Evolutionary conservation across 129 eudicot genomes (phyloP).

Genomic region (Escallonia rubra): DNA sequence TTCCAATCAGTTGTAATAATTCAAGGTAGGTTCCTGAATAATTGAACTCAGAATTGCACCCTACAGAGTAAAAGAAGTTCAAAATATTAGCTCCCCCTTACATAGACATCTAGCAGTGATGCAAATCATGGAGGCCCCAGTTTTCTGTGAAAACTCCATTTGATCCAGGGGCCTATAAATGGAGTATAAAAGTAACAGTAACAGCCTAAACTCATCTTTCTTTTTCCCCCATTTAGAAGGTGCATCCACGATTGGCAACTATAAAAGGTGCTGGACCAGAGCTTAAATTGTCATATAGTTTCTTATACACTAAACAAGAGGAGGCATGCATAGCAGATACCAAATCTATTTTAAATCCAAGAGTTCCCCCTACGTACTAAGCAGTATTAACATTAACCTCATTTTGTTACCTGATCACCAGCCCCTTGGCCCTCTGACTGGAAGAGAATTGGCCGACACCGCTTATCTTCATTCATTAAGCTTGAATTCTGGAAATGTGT

Average conservation of each 20-base stretch:
- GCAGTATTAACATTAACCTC: background rate
- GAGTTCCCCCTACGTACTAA: background rate
- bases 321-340: background rate
- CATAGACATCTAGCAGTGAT: no score
- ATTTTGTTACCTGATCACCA: constrained; percentile 44
- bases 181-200: no score
- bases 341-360: background rate
- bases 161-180: no score
- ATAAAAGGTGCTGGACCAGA: no score
- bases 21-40: no score
- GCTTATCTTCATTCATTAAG: constrained; percentile 90
- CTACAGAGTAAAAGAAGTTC: no score
- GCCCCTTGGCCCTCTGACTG: constrained; percentile 64
- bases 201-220: background rate
- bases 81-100: no score
- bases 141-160: no score
- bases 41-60: no score
- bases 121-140: no score
- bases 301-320: background rate
- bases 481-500: constrained; percentile 93
- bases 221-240: background rate
- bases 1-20: no score
- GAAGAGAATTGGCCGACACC: constrained; percentile 86
- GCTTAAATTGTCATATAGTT: background rate
- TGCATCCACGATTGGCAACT: background rate